Conservation (phyloP, 2,329 filamentous ascomycete genomes). For the Xylaria polymorpha region DNA sequence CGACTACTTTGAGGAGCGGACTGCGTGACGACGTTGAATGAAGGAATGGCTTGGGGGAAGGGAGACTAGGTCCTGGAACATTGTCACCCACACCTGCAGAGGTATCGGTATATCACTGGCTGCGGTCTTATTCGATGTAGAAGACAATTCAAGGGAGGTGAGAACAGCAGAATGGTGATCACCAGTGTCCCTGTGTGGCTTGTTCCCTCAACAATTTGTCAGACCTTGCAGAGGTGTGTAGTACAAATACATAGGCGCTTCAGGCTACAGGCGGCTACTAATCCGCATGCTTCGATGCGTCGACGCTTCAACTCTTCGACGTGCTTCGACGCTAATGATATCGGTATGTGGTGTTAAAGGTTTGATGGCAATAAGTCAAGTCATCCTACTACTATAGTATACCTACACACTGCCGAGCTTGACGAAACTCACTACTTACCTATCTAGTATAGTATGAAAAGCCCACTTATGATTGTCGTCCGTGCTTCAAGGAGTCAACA, state of each 20-base stretch:
- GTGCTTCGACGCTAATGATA: background rate
- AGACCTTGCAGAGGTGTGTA: background rate
- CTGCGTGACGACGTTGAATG: background rate
- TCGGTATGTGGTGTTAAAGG: background rate
- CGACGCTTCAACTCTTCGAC: no score
- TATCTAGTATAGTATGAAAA: slow-evolving; percentile 1
- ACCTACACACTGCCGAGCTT: background rate
- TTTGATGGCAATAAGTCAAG: no score
- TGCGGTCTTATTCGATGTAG: background rate
- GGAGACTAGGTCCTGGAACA: background rate
- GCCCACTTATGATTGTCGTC: slow-evolving; percentile 3
- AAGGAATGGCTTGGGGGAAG: background rate
- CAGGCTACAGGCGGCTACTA: background rate
- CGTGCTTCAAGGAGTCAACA: slow-evolving; percentile 15
- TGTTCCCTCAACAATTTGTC: background rate
- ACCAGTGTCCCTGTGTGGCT: background rate
- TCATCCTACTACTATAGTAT: no score
- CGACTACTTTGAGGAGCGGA: background rate
- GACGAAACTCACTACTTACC: slow-evolving; percentile 3
- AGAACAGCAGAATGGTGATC: background rate
- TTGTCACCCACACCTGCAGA: slow-evolving; percentile 2
- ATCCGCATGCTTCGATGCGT: background rate
- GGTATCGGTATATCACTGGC: background rate
- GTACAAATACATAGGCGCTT: background rate
- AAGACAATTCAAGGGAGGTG: no score